Conservation (phyloP, 1,284 basidiomycete species). For the Marasmius sp. region DNA sequence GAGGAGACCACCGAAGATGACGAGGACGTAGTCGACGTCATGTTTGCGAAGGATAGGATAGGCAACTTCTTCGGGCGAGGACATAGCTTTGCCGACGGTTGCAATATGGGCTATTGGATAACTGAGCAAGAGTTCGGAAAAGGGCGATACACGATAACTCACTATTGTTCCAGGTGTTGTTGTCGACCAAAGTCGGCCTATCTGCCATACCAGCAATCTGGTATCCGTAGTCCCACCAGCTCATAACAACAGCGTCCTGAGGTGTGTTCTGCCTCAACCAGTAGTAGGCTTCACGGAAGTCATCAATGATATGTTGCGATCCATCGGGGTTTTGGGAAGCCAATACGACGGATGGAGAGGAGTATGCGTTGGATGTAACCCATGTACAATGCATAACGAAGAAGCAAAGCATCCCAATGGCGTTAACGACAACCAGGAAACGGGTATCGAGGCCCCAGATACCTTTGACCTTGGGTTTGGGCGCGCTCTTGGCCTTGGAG, state of each 20-base stretch:
- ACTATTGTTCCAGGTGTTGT: conserved; percentile 99
- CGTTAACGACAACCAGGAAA: conserved; percentile 72
- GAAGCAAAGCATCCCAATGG: conserved; percentile 80
- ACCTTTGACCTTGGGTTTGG: conserved; percentile 46
- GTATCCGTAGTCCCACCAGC: conserved; percentile 99
- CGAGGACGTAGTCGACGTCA: conserved; percentile 96
- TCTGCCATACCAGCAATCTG: conserved; percentile 99
- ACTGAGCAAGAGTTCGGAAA: conserved; percentile 7
- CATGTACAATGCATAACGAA: conserved; percentile 98
- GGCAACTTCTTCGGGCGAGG: conserved; percentile 89
- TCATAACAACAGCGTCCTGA: conserved; percentile 92
- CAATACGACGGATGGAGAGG: conserved; percentile 96
- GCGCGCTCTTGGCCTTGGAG: background rate
- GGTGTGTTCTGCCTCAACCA: conserved; percentile 97
- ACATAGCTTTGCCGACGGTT: conserved; percentile 98
- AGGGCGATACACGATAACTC: conserved; percentile 29
- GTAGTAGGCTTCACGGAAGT: conserved; percentile 99
- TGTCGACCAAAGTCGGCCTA: conserved; percentile 95
- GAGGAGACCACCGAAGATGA: conserved; percentile 96
- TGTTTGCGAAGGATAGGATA: conserved; percentile 97
- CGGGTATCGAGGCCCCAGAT: conserved; percentile 89
- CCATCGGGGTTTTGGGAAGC: conserved; percentile 84
- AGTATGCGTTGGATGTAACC: conserved; percentile 95
- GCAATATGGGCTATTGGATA: conserved; percentile 79
- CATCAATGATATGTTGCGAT: conserved; percentile 94